phyloP scores from a whole-genome alignment of 1,284 basidiomycete species.

The Cryptococcus sp. region DNA sequence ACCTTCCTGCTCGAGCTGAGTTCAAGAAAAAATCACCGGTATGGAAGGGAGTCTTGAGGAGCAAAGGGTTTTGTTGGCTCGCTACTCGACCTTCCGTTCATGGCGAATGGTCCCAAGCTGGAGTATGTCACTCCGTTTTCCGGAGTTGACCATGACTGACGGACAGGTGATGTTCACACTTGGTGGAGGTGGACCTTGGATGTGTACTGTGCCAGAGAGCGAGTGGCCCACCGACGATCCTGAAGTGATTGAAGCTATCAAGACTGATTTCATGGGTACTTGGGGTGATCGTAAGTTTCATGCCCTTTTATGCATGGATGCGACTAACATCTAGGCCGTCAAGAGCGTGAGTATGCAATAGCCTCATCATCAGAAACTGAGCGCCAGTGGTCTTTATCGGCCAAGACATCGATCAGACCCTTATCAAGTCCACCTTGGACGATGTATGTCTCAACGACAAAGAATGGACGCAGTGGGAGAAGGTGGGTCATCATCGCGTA shows the following conservation, averaged over 20 bases:
- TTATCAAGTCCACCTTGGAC: slow-evolving; percentile 44
- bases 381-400: slow-evolving; percentile 39
- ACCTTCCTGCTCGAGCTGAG: slow-evolving; percentile 45
- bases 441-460: slow-evolving; percentile 43
- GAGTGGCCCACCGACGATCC: slow-evolving; percentile 47
- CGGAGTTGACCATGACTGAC: background rate
- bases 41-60: slow-evolving; percentile 48
- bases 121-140: slow-evolving; percentile 28
- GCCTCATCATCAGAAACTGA: background rate
- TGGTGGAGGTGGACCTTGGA: slow-evolving; percentile 48
- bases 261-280: slow-evolving; percentile 45
- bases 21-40: slow-evolving; percentile 44
- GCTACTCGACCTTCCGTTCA: slow-evolving; percentile 38
- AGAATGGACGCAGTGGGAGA: slow-evolving; percentile 48
- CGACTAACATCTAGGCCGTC: slow-evolving; percentile 22
- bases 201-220: slow-evolving; percentile 41
- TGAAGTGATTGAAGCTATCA: slow-evolving; percentile 45
- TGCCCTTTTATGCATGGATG: background rate
- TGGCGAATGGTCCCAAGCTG: slow-evolving; percentile 52
- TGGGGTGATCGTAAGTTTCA: slow-evolving; percentile 48
- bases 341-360: slow-evolving; percentile 39
- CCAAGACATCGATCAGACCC: slow-evolving; percentile 37
- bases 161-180: slow-evolving; percentile 46
- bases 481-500: slow-evolving; percentile 10
- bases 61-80: slow-evolving; percentile 51